phyloP scores from a whole-genome alignment of 2,329 filamentous ascomycete species.

The Rhynchosporium agropyri region DNA sequence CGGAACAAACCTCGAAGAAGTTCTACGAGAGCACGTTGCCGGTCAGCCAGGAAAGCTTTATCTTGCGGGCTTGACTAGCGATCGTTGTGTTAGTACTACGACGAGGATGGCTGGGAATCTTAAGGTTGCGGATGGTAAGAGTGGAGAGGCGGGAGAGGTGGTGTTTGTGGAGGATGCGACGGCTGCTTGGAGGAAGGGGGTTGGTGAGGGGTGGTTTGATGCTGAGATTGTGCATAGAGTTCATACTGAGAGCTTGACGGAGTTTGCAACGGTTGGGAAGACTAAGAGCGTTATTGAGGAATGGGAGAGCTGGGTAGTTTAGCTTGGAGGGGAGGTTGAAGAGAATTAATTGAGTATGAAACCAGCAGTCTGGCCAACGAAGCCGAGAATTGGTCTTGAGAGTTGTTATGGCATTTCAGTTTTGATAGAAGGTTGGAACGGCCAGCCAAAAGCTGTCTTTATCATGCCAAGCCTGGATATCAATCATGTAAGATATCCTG shows the following conservation, averaged over 20 bases:
- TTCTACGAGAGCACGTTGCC: constrained; percentile 40
- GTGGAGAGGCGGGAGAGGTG: constrained; percentile 43
- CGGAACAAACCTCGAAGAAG: constrained; percentile 47
- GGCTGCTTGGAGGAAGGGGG: constrained; percentile 47
- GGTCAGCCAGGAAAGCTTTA: constrained; percentile 24
- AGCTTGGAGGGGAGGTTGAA: background rate
- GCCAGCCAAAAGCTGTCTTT: no score
- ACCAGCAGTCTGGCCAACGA: no score
- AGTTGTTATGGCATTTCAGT: no score
- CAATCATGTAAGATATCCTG: no score
- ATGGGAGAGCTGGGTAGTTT: constrained; percentile 11
- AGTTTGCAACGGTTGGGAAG: constrained; percentile 48
- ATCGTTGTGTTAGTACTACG: constrained; percentile 54
- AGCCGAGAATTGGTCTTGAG: no score
- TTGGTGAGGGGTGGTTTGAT: constrained; percentile 43
- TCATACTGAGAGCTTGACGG: constrained; percentile 50
- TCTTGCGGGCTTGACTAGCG: constrained; percentile 50
- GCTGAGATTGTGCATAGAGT: constrained; percentile 51
- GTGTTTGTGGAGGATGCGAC: constrained; percentile 51
- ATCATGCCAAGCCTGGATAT: no score
- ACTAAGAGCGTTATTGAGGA: constrained; percentile 43
- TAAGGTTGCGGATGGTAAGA: constrained; percentile 44
- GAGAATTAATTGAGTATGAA: background rate
- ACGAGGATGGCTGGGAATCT: constrained; percentile 52
- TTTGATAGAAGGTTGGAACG: no score